Conservation (phyloP, 164 flowering plant species). For the Akebia trifoliata region DNA sequence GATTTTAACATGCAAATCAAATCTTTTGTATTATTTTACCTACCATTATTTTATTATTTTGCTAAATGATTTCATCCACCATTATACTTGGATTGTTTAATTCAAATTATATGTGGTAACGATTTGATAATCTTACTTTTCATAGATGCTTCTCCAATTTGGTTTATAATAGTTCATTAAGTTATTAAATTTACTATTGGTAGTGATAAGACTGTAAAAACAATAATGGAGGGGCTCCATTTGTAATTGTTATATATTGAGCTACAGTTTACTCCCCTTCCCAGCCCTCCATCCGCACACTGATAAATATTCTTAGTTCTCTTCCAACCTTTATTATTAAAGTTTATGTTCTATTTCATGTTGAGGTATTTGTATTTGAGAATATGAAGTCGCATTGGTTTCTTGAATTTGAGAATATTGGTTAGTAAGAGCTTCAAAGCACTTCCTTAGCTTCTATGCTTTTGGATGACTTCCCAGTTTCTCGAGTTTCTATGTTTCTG, state of each 20-base stretch:
- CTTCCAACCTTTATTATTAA: neutral
- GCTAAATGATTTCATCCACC: too few relatives aligned
- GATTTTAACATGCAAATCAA: neutral
- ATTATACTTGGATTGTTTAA: too few relatives aligned
- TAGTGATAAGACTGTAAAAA: too few relatives aligned
- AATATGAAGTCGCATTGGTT: neutral
- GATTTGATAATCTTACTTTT: too few relatives aligned
- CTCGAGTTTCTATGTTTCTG: neutral
- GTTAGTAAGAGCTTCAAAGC: neutral
- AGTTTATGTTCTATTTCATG: neutral
- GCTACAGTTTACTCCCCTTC: neutral
- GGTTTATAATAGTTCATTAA: too few relatives aligned
- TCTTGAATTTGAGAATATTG: slow-evolving; percentile 2
- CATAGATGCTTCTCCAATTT: too few relatives aligned
- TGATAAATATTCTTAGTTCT: neutral
- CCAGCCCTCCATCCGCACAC: too few relatives aligned
- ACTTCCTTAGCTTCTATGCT: too few relatives aligned
- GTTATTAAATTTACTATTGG: too few relatives aligned
- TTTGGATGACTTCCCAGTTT: neutral
- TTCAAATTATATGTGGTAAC: too few relatives aligned
- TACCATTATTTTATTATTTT: neutral
- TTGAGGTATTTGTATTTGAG: neutral
- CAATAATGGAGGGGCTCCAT: neutral
- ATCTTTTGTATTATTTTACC: neutral
- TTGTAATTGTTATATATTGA: neutral